Evolutionary conservation across 75 land plant species (phyloP), one percentile per base, ranked within the genome.

Genomic region (Pinus tabuliformis): DNA sequence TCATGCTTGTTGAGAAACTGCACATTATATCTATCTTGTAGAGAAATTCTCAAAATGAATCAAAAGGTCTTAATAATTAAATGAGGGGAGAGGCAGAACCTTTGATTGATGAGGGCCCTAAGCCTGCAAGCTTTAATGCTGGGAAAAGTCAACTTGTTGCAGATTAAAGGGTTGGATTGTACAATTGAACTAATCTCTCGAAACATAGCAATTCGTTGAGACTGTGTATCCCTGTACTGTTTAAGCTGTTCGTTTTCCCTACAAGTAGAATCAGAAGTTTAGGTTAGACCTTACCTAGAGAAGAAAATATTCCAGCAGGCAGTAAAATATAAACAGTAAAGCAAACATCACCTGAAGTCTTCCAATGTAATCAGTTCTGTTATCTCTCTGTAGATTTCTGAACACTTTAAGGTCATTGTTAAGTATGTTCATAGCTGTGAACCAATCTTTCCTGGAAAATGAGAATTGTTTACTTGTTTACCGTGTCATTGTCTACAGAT

Each of bases 341-440:
- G 6, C 9, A 37, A 72, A 14, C 6, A 39, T 4, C 4, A 77
- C 78, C 78, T 77, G 76, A 77, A 42, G 76, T 77, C 42, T 16
- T 77, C 58, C 20, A 77, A 33, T 21, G 78, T 12, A n/a, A 77
- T 8, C 21, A 77, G 37, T 17, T 73, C 28, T 24, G 78, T 73
- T 5, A 77, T 76, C 57, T 77, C 77, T 28, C 42, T 54, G 58
- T 77, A 77, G 22, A 73, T 52, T 18, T 9, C 26, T 14, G 37
- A 77, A 73, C 78, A 73, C 58, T 74, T 77, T 73, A 17, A 77
- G 56, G 42, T 77, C 78, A 11, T 77, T 49, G 16, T 74, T 26
- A 68, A 73, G 75, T 20, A 73, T 73, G 21, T 73, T 22, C 18
- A 73, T 22, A 56, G 62, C 75, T 56, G 26, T 54, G 22, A 22